Percentiles rank a stretch among this genome's conserved stretches.
Evolutionary conservation across 371 early-diverging fungal species (phyloP).

Genomic region (Catenaria anguillulae): DNA sequence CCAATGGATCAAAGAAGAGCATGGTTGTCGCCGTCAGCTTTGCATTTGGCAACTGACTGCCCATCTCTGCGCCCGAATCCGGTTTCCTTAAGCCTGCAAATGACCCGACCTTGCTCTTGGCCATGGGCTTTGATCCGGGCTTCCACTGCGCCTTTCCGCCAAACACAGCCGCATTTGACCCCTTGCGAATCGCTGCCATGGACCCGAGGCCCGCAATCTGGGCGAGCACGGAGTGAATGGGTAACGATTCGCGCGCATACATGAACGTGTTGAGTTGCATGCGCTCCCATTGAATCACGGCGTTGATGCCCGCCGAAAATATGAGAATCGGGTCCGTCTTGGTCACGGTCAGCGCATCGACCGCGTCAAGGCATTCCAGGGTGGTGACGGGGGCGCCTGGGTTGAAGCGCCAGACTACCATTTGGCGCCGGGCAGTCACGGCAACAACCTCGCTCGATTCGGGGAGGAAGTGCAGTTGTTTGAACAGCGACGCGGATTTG

Average conservation of each 20-base stretch:
- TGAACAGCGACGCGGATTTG: slow-evolving; percentile 16
- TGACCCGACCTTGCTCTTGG: not conserved
- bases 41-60: not conserved
- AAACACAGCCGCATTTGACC: no score
- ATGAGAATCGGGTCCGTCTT: slow-evolving; percentile 32
- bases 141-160: not conserved
- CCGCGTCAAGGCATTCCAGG: slow-evolving; percentile 14
- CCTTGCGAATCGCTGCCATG: no score
- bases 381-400: slow-evolving; percentile 26
- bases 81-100: no score
- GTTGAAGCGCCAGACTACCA: slow-evolving; percentile 31
- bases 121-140: not conserved
- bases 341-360: not conserved
- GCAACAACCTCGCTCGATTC: slow-evolving; percentile 30
- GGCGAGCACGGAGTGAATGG: not conserved
- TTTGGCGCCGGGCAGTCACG: slow-evolving; percentile 19
- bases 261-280: slow-evolving; percentile 37
- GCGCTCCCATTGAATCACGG: slow-evolving; percentile 34
- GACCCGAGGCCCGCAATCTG: not conserved
- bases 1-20: not conserved
- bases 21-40: not conserved
- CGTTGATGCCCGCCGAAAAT: slow-evolving; percentile 31
- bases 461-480: slow-evolving; percentile 23
- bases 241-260: slow-evolving; percentile 16
- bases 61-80: not conserved